Percentiles rank a stretch among this genome's conserved stretches.
Evolutionary conservation across 2,329 filamentous ascomycete species (phyloP).

Genomic region (Pyrenophora seminiperda): DNA sequence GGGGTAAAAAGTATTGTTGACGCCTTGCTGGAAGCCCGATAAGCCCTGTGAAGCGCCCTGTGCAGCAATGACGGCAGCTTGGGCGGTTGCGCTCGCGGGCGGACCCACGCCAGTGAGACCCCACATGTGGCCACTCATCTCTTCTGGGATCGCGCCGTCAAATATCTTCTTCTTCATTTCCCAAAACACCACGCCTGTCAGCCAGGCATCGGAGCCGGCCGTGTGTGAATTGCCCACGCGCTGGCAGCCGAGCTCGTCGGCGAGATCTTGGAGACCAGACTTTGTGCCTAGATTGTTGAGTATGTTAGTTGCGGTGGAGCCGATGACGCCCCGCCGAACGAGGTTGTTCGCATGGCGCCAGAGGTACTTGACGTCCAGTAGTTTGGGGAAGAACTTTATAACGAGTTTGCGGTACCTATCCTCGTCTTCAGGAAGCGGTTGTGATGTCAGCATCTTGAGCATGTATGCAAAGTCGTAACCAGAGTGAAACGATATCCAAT

Average conservation of each 20-base stretch:
- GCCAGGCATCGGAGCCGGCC: constrained; percentile 88
- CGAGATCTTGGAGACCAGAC: constrained; percentile 89
- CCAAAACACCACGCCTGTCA: constrained; percentile 95
- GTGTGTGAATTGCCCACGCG: constrained; percentile 87
- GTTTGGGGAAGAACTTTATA: constrained; percentile 88
- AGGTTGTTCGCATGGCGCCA: constrained; percentile 82
- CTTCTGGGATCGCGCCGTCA: constrained; percentile 76
- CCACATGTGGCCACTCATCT: constrained; percentile 90
- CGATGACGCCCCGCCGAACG: constrained; percentile 58
- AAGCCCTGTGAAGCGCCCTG: constrained; percentile 44
- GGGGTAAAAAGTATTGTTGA: constrained; percentile 50
- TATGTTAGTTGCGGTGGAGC: constrained; percentile 66
- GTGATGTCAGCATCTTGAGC: constrained; percentile 87
- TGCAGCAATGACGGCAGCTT: constrained; percentile 51
- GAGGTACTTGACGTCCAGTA: constrained; percentile 96
- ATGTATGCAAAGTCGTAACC: constrained; percentile 98
- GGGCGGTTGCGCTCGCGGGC: constrained; percentile 62
- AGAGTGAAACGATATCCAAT: constrained; percentile 97
- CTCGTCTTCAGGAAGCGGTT: constrained; percentile 85
- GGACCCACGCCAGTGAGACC: constrained; percentile 71
- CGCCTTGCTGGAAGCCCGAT: constrained; percentile 36
- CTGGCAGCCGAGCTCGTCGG: constrained; percentile 89
- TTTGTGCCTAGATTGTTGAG: constrained; percentile 87
- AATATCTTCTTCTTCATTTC: constrained; percentile 89
- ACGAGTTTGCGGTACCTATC: constrained; percentile 86